phyloP scores from a whole-genome alignment of 768 basidiomycete species.

The Russula virescens region DNA sequence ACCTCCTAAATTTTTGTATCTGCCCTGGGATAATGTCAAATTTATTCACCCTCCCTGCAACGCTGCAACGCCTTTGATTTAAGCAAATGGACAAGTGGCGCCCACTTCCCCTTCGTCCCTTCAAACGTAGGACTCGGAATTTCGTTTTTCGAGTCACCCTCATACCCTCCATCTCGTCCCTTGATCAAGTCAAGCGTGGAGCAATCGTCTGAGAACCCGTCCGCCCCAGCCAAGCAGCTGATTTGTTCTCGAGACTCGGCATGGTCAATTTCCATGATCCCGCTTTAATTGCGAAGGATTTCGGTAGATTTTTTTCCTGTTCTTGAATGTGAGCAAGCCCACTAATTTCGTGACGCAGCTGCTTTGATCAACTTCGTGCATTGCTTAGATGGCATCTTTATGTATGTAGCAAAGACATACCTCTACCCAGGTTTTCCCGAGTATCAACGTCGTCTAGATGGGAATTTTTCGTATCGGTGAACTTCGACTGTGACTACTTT shows the following conservation, averaged over 20 bases:
- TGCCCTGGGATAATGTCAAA: no score
- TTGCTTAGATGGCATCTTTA: conserved; percentile 2
- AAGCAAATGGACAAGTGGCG: no score
- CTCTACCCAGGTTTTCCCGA: not conserved
- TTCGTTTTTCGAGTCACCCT: no score
- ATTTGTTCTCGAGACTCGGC: not conserved
- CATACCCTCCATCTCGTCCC: no score
- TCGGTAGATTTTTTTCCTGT: not conserved
- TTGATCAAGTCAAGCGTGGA: no score
- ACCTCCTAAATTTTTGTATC: no score
- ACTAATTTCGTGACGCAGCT: not conserved
- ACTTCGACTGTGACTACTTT: conserved; percentile 5
- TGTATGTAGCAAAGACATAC: not conserved
- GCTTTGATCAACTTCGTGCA: not conserved
- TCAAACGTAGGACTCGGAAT: no score
- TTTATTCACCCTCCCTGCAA: no score
- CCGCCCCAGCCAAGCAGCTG: no score
- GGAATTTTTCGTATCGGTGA: conserved; percentile 8
- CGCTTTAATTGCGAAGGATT: not conserved
- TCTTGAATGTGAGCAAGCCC: not conserved
- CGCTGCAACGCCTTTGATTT: no score
- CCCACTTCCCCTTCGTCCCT: no score
- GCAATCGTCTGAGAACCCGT: no score
- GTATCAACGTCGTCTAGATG: not conserved
- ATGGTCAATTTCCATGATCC: conserved; percentile 9